phyloP scores from a whole-genome alignment of 1,139 yeast species.

The Diutina rugosa region DNA sequence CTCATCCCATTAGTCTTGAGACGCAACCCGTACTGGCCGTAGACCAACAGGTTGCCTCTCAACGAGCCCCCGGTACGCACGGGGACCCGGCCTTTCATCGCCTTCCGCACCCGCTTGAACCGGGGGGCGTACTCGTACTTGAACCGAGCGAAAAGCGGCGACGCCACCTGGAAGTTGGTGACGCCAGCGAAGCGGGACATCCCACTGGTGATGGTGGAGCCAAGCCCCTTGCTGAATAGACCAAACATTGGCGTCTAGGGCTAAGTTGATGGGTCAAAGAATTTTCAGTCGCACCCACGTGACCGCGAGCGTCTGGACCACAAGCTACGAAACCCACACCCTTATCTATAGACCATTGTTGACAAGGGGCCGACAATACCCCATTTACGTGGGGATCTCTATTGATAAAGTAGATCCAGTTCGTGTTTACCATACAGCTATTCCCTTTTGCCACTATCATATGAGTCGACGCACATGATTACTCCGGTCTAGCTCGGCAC shows the following conservation, averaged over 20 bases:
- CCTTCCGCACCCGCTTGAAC: constrained; percentile 59
- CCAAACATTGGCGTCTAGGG: background rate
- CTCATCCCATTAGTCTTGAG: constrained; percentile 79
- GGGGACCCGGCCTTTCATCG: constrained; percentile 89
- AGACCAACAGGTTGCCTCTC: constrained; percentile 71
- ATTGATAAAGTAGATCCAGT: too few species aligned
- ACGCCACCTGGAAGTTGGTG: background rate
- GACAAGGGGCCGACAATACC: too few species aligned
- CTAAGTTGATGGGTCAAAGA: background rate
- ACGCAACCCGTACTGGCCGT: constrained; percentile 81
- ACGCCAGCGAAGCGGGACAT: background rate
- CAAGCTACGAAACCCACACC: too few species aligned
- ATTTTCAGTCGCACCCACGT: background rate
- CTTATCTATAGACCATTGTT: too few species aligned
- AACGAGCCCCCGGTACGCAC: constrained; percentile 92
- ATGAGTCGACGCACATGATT: too few species aligned
- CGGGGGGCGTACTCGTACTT: constrained; percentile 87
- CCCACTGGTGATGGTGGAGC: constrained; percentile 1
- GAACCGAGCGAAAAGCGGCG: constrained; percentile 19
- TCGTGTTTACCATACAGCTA: too few species aligned
- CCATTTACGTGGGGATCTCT: too few species aligned
- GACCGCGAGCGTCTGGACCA: background rate
- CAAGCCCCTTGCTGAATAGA: background rate
- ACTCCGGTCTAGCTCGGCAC: too few species aligned
- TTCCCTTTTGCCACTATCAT: too few species aligned